Conservation (phyloP, 805 yeast genomes). For the Isabelozyma pseudorhagii region DNA sequence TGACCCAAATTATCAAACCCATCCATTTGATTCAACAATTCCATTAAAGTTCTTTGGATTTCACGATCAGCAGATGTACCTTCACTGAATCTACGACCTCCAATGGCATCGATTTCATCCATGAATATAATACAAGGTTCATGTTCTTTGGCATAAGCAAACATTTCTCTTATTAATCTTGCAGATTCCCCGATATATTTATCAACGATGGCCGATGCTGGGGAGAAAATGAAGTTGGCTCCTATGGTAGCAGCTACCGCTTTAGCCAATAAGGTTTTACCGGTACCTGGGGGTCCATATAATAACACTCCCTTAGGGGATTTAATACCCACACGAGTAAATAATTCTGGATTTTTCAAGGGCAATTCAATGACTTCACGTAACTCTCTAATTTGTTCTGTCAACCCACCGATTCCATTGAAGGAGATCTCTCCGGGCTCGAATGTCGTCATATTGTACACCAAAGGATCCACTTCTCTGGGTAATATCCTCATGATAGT, state of each 20-base stretch:
- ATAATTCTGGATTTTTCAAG: constrained; percentile 92
- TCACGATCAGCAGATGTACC: constrained; percentile 99
- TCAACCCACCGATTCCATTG: constrained; percentile 92
- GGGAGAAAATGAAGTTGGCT: constrained; percentile 96
- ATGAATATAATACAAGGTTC: constrained; percentile 97
- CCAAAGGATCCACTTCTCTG: constrained; percentile 96
- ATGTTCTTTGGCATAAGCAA: constrained; percentile 95
- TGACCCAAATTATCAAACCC: constrained; percentile 96
- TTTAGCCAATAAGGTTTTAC: constrained; percentile 92
- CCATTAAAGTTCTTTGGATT: constrained; percentile 97
- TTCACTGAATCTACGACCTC: constrained; percentile 95
- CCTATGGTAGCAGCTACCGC: constrained; percentile 99
- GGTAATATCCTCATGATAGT: constrained; percentile 97
- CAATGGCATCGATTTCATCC: constrained; percentile 99
- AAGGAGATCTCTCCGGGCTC: constrained; percentile 97
- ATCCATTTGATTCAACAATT: constrained; percentile 95
- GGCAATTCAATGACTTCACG: constrained; percentile 98
- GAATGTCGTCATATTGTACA: constrained; percentile 95
- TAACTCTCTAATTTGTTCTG: constrained; percentile 92
- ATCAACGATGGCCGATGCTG: constrained; percentile 97
- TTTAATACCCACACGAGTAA: constrained; percentile 92
- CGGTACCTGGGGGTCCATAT: constrained; percentile 99
- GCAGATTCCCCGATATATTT: constrained; percentile 98
- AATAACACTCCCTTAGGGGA: constrained; percentile 98
- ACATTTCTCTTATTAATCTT: constrained; percentile 94